Conservation (phyloP, 208 protist species). For the Naegleria fowleri region DNA sequence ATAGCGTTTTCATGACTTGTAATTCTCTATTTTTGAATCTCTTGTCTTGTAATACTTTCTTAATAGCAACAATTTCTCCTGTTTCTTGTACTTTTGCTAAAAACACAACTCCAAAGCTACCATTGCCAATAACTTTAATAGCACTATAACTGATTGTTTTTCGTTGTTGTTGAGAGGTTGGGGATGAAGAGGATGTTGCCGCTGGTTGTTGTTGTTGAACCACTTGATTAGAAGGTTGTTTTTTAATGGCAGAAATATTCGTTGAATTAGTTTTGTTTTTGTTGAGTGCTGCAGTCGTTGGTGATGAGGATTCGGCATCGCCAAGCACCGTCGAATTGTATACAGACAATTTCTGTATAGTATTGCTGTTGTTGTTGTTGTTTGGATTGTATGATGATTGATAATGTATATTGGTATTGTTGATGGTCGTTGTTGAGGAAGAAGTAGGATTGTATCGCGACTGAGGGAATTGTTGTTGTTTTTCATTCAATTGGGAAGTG, state of each 20-base stretch:
- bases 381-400: neutral
- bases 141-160: constrained; percentile 55
- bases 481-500: no score
- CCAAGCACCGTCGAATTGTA: no score
- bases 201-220: neutral
- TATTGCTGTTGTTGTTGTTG: neutral
- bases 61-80: constrained; percentile 87
- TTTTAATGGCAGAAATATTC: no score
- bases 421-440: neutral
- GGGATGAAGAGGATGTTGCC: neutral
- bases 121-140: constrained; percentile 79
- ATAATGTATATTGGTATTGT: neutral
- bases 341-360: no score
- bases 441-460: no score
- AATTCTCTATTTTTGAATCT: constrained; percentile 97
- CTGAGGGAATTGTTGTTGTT: no score
- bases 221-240: neutral
- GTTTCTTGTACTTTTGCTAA: constrained; percentile 68
- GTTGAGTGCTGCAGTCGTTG: neutral
- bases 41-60: constrained; percentile 92
- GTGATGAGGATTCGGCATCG: no score
- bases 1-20: constrained; percentile 83
- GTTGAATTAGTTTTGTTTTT: neutral
- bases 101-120: constrained; percentile 92
- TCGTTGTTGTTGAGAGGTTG: neutral